Evolutionary conservation across 345 rosid genomes (phyloP).

Genomic region (Brassica incana): DNA sequence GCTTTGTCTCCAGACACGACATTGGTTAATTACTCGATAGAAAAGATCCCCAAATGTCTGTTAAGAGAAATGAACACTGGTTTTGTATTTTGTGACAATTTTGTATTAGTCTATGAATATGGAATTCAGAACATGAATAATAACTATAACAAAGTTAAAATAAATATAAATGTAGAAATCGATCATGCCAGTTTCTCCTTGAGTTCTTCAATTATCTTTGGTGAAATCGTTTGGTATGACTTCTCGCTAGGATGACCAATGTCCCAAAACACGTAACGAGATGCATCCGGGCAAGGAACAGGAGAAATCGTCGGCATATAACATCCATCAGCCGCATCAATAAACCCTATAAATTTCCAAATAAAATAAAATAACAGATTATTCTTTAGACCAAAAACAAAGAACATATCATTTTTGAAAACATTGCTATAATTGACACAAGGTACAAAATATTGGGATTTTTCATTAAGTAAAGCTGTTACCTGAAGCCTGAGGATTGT

Average conservation of each 20-base stretch:
- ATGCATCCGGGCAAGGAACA: constrained; percentile 32
- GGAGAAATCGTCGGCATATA: constrained; percentile 13
- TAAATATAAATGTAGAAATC: neutral
- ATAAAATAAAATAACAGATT: neutral
- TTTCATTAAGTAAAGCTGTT: neutral
- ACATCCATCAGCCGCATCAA: constrained; percentile 25
- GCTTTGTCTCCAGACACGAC: neutral
- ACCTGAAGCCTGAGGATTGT: constrained; percentile 45
- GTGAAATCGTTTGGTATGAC: constrained; percentile 25
- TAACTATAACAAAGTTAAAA: neutral
- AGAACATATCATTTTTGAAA: neutral
- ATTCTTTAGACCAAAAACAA: neutral
- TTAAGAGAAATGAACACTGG: neutral
- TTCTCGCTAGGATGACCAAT: constrained; percentile 33
- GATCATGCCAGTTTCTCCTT: neutral
- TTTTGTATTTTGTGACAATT: neutral
- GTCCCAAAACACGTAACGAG: constrained; percentile 39
- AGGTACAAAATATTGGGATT: neutral
- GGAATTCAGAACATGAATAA: neutral
- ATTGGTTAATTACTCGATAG: neutral
- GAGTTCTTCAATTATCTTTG: constrained; percentile 1
- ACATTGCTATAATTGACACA: neutral
- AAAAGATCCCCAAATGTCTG: neutral
- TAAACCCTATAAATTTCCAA: constrained; percentile 12
- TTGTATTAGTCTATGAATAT: constrained; percentile 31